A percentile compares a stretch with the other conserved stretches of the same genome.
phyloP scores from a whole-genome alignment of 2,329 filamentous ascomycete species.

The Fusarium haematococcum region DNA sequence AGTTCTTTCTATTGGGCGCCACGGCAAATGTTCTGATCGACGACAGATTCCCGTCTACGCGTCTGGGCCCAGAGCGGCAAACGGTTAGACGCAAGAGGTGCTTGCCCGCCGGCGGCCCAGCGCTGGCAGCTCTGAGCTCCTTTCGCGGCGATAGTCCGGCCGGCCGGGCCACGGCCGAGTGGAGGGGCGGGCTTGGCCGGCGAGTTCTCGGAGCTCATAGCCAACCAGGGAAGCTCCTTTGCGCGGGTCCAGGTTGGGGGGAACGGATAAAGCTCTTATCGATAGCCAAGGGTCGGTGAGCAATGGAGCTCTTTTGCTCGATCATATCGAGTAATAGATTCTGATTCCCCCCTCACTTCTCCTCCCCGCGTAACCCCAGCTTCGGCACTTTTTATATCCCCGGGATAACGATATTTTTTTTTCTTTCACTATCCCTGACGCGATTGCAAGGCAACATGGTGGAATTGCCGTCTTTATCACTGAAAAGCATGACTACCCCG shows the following conservation, averaged over 20 bases:
- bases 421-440: conserved; percentile 11
- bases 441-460: conserved; percentile 35
- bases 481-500: conserved; percentile 26
- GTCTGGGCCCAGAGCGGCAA: neutral
- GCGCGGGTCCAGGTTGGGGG: conserved; percentile 1
- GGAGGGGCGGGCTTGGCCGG: conserved; percentile 18
- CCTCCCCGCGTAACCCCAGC: neutral
- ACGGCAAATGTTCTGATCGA: conserved; percentile 12
- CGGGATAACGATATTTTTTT: neutral
- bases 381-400: conserved; percentile 2
- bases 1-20: conserved; percentile 23
- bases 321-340: conserved; percentile 38
- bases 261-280: conserved; percentile 26
- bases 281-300: neutral
- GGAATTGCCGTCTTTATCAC: conserved; percentile 9
- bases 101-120: neutral
- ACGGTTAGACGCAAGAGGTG: neutral
- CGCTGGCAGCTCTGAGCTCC: neutral
- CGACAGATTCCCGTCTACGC: conserved; percentile 2
- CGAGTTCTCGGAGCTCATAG: conserved; percentile 8
- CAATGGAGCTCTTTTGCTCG: conserved; percentile 21
- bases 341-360: neutral
- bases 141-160: conserved; percentile 6
- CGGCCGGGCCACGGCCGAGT: conserved; percentile 30
- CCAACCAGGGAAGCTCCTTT: conserved; percentile 10